These are phyloP conservation scores for Grifola frondosa DNA, from an alignment of 1,284 basidiomycete species.

Conservation along the genomic window DNA sequence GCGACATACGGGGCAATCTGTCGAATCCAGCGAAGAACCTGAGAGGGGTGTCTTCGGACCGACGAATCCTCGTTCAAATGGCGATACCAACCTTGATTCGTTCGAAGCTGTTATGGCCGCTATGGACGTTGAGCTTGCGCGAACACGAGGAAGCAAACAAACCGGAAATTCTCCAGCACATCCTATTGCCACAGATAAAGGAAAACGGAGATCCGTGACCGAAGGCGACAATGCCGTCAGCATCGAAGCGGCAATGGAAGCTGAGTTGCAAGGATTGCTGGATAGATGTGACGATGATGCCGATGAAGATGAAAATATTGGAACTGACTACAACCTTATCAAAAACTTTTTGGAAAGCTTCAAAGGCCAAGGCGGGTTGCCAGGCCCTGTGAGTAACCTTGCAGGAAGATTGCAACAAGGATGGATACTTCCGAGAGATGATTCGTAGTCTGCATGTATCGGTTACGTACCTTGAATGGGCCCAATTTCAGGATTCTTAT, in stretches of 20 bases:
- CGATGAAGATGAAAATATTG: slow-evolving; percentile 47
- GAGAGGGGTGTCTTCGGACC: neutral
- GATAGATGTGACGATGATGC: slow-evolving; percentile 56
- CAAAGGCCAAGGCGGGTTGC: slow-evolving; percentile 81
- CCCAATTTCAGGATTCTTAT: too few relatives aligned
- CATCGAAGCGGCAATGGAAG: slow-evolving; percentile 81
- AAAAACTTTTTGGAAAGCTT: slow-evolving; percentile 95
- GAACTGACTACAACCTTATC: slow-evolving; percentile 84
- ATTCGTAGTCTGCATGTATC: slow-evolving; percentile 19
- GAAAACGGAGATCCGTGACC: slow-evolving; percentile 33
- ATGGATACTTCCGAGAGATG: slow-evolving; percentile 72
- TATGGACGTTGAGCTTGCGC: slow-evolving; percentile 82
- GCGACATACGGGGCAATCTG: neutral
- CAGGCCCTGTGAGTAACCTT: slow-evolving; percentile 88
- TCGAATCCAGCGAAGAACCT: too few relatives aligned
- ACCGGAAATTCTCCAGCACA: slow-evolving; percentile 12
- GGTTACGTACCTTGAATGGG: neutral
- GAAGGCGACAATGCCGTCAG: slow-evolving; percentile 57
- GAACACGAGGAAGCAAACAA: slow-evolving; percentile 34
- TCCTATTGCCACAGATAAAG: slow-evolving; percentile 24
- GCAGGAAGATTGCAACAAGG: slow-evolving; percentile 77
- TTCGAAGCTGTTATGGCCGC: slow-evolving; percentile 95
- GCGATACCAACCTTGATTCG: slow-evolving; percentile 76
- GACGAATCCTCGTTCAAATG: slow-evolving; percentile 35
- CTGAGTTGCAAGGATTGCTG: slow-evolving; percentile 69